Evolutionary conservation across 2,329 filamentous ascomycete species (phyloP), one percentile per base, ranked within the genome.

Genomic region (Aureobasidium uvarum): DNA sequence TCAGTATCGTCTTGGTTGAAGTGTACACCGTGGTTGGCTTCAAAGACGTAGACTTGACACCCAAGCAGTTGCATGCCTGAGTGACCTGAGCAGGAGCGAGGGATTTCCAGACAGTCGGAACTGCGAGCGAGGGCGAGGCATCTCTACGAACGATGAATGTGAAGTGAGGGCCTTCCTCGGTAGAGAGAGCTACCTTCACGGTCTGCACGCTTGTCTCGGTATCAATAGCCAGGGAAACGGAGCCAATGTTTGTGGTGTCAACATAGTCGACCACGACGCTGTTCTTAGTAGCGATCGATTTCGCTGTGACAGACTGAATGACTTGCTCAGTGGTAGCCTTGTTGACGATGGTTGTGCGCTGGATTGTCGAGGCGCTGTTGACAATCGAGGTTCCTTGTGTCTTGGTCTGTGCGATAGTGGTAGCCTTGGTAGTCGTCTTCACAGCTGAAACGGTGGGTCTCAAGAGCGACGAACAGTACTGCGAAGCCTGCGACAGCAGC

Each of bases 401-500:
- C 23, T 50, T 25, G 13, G 23, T 50, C 13, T 31, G 5, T 7
- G 23, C 23, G 25, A 50, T 18, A 20, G 46, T 50, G 14, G 23
- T 25, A 31, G 14, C 16, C 23, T 50, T 5, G 11, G 23, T 50
- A 31, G 18, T 50, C 11, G 46, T 50, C 46, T 50, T 50, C 1
- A 50, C 46, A 14, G 46, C 46, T 11, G 23, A 50, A 5, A 50
- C 46, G 23, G 46, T 50, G 6, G 46, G 46, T 50, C 46, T 50
- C 46, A 50, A 20, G 14, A 50, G 46, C 20, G 23, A 50, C 25
- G 46, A 28, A 14, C 46, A 50, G 25, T 50, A 50, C 11, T 50
- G 11, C 13, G 46, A 50, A 50, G 46, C 46, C 46, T 50, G 46
- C 46, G 46, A 28, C 46, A 50, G 46, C 46, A 25, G 46, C 46